Evolutionary conservation across 2,329 filamentous ascomycete species (phyloP), one percentile per base, ranked within the genome.

Genomic region (Uncinocarpus reesii): DNA sequence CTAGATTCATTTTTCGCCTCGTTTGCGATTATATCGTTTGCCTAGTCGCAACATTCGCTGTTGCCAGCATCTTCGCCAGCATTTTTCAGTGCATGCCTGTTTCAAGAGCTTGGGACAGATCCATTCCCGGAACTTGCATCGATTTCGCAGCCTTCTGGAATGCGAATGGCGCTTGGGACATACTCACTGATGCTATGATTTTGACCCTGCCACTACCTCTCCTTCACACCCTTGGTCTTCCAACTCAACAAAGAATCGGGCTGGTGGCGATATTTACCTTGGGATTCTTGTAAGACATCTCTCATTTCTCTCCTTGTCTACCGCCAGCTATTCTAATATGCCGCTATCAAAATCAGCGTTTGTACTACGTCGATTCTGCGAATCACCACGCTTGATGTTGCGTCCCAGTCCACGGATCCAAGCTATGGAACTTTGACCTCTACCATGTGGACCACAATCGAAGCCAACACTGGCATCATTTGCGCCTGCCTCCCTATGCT

Each of bases 41-140:
- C 40, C 58, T 75, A 45, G 65, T 77, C 13, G 16, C 67, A 8
- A 58, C 62, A n/a, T 77, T 71, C 58, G 71, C 68, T 54, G 51
- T 72, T 4, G 67, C 65, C n/a, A 70, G 71, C 3, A 65, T 68
- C 1, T 56, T 64, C 2, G 66, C 68, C 2, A 73, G 72, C 4
- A 67, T 76, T 41, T 71, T 70, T 56, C 72, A 78, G 53, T 78
- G 76, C 57, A 65, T 49, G 1, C 76, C 75, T 2, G 62, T 78
- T 35, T 48, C 57, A 1, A 65, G 68, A 7, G 68, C 70, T 3
- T 78, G 71, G 69, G 62, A 74, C 49, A 70, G 67, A 51, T 60
- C 60, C 1, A 55, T 68, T 11, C 41, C 44, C 15, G 56, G 71
- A 0, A 61, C 53, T 3, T 76, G 74, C 55, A 70, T 77, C 55